Evolutionary conservation across 345 rosid species (phyloP), one percentile per base, ranked within the genome.

Genomic region (Hibiscus tridactylites): DNA sequence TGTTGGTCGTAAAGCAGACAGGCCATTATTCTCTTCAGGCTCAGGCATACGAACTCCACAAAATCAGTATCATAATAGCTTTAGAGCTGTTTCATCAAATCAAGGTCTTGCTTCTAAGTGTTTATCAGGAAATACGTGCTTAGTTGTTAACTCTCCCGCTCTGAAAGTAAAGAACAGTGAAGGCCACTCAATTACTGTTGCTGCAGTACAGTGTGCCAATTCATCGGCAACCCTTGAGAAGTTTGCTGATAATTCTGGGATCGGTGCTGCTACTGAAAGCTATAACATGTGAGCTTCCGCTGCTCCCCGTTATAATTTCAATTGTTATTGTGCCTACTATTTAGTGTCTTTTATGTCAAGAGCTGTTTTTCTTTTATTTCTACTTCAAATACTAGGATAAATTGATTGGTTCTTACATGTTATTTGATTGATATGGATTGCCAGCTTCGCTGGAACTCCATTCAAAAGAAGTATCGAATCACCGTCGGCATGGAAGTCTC

Each of bases 401-500:
- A 15, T 9, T 44, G 54, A 31, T 68, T 39, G 26, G 16, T 64
- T 35, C 24, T 21, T 21, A 21, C 24, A 62, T 16, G n/a, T 73
- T 39, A 69, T 42, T 71, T 62, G 53, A 17, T 72, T 82, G 68
- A 66, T 72, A 3, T 24, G 72, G 26, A 17, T 68, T 80, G 72
- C 47, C 85, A 91, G 99, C 76, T 91, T 89, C 74, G 89, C 95
- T 68, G 96, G 83, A 61, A 95, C 98, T 71, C 98, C 98, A 52
- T 88, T 90, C 74, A 86, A 77, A 78, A 85, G 97, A 82, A 87
- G 91, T 70, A 78, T 92, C 9, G 97, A 96, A 74, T 96, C 99
- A 58, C 99, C 97, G 57, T 92, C 97, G 35, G 98, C 94, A 47
- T 96, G 98, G 98, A 96, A 88, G 79, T 95, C 99, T 13, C 99